These are phyloP conservation scores for Diplodia mutila DNA, from an alignment of 2,329 filamentous ascomycete species.

Conservation along the genomic window DNA sequence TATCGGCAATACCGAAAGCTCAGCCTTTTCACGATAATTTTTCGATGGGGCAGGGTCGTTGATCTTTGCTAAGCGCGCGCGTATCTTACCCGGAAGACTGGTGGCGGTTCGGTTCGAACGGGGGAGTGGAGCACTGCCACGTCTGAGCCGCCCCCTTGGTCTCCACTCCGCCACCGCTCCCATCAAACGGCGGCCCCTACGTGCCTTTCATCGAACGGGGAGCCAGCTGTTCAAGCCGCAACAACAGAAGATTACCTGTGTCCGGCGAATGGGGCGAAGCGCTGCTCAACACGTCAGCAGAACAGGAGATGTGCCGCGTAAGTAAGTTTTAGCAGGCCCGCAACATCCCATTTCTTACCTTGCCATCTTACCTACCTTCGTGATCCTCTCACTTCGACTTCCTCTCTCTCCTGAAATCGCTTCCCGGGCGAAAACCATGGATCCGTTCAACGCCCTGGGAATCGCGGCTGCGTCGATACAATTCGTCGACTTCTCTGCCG, in stretches of 20 bases:
- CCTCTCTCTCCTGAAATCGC: too few species aligned
- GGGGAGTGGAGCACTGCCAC: conserved; percentile 12
- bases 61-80: neutral
- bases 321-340: neutral
- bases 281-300: conserved; percentile 1
- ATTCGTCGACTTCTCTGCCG: conserved; percentile 10
- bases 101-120: neutral
- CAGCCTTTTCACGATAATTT: neutral
- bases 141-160: conserved; percentile 16
- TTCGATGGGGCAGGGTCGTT: neutral
- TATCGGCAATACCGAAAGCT: too few species aligned
- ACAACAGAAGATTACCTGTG: neutral
- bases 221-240: neutral
- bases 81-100: neutral
- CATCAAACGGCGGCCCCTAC: neutral
- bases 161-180: conserved; percentile 1
- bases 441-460: neutral
- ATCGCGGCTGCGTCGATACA: conserved; percentile 6
- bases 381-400: neutral
- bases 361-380: neutral
- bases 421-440: neutral
- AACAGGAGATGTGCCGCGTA: neutral
- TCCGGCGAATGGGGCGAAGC: neutral
- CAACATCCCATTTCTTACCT: neutral
- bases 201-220: neutral